Percentiles rank a stretch among this genome's conserved stretches.
Evolutionary conservation across 352 stramenopile species (phyloP).

Genomic region (Pilasporangium apinafurcum): DNA sequence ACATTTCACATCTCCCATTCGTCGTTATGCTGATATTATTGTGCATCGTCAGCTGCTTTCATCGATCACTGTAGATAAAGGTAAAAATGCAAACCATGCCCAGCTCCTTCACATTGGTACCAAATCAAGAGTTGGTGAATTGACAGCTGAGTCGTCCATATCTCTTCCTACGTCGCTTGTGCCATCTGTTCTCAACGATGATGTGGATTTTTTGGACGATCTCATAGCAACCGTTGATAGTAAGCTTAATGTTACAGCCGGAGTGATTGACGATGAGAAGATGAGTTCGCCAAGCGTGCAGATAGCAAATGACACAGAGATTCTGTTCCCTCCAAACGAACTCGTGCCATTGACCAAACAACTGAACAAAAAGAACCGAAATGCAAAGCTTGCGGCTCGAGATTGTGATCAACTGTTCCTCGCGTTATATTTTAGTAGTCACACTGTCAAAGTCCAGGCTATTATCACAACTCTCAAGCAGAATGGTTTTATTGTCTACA

Average conservation of each 20-base stretch:
- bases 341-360: constrained; percentile 78
- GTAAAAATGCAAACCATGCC: background rate
- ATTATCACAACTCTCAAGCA: constrained; percentile 88
- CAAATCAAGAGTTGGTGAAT: constrained; percentile 3
- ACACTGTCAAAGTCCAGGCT: constrained; percentile 74
- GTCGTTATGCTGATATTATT: constrained; percentile 87
- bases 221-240: constrained; percentile 58
- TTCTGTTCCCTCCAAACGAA: constrained; percentile 45
- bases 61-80: too few species aligned
- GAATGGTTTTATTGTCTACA: constrained; percentile 92
- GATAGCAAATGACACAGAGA: constrained; percentile 3
- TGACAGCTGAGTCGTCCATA: background rate
- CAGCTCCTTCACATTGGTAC: background rate
- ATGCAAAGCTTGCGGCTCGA: constrained; percentile 84
- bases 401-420: constrained; percentile 91
- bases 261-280: background rate
- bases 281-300: too few species aligned
- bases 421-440: constrained; percentile 89
- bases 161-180: constrained; percentile 36
- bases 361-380: constrained; percentile 89
- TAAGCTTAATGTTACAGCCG: constrained; percentile 47
- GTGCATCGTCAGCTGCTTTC: constrained; percentile 87
- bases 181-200: constrained; percentile 50
- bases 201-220: constrained; percentile 59
- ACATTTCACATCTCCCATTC: constrained; percentile 90